A percentile compares a stretch with the other conserved stretches of the same genome.
Conservation (phyloP, 306 rosid species). For the Calophaca sinica region DNA sequence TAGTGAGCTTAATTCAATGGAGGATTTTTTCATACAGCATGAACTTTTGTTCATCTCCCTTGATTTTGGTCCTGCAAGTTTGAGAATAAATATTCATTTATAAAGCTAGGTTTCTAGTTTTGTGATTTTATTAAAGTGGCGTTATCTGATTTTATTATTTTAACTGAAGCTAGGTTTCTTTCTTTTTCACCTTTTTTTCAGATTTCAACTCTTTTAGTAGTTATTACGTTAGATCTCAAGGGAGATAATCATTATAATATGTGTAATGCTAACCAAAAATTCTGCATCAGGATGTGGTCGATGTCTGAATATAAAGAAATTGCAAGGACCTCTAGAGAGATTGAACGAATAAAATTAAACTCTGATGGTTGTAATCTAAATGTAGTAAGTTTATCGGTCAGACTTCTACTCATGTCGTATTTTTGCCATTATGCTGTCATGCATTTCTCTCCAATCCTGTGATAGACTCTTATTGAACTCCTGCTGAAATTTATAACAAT, state of each 20-base stretch:
- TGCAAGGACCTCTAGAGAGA: conserved; percentile 55
- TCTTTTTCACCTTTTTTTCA: too few species aligned
- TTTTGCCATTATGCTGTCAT: conserved; percentile 4
- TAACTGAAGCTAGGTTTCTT: too few species aligned
- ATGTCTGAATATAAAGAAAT: conserved; percentile 60
- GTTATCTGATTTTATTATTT: too few species aligned
- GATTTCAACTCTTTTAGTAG: conserved; percentile 5
- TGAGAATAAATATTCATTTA: too few species aligned
- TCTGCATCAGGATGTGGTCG: conserved; percentile 73
- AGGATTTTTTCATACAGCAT: too few species aligned
- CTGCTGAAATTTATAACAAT: conserved; percentile 13
- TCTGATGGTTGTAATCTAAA: conserved; percentile 60
- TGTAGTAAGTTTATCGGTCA: conserved; percentile 58
- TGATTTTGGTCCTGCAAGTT: too few species aligned
- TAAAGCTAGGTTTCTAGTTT: too few species aligned
- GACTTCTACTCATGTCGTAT: conserved; percentile 21
- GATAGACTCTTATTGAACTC: background rate
- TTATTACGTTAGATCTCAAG: conserved; percentile 33
- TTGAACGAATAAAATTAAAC: conserved; percentile 48
- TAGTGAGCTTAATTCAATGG: too few species aligned
- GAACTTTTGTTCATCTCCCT: too few species aligned
- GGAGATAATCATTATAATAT: conserved; percentile 28
- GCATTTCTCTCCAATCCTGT: background rate
- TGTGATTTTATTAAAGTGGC: too few species aligned
- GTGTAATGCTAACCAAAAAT: conserved; percentile 37